Evolutionary conservation across 306 rosid genomes (phyloP), one percentile per base, ranked within the genome.

Genomic region (Quillaja saponaria): DNA sequence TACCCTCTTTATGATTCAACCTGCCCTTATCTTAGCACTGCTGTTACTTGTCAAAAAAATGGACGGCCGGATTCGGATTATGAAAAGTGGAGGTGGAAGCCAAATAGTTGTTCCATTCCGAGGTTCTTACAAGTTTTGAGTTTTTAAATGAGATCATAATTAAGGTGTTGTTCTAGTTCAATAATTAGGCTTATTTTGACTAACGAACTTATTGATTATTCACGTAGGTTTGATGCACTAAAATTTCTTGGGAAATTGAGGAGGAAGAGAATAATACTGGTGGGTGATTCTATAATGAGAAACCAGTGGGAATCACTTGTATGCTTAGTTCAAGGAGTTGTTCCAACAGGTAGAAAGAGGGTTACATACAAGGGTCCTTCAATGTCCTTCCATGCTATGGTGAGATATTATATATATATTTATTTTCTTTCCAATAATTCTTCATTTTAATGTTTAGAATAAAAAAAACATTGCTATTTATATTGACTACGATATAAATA

Each of bases 271-370:
- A 84, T 92, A 74, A 81, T 92, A 95, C 56, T 92, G 71, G 98
- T 92, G 58, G 98, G 98, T 33, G 98, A 92, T 80, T 92, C 98
- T 58, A 92, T 92, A 65, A 84, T 86, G 87, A 89, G 98, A 70
- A 92, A 92, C 68, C 98, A 92, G 58, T 92, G 98, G 98, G 98
- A 92, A 63, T 92, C 96, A 67, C 96, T 92, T 4, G 95, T 88
- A 37, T 92, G 96, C 69, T 80, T 89, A 38, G 87, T 92, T 41
- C 94, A 92, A 74, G 96, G 96, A 77, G 96, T 88, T 55, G 74
- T 92, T 49, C 94, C 98, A 34, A 82, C 85, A 14, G 84, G 70
- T 58, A 71, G 81, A 46, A 92, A 92, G 68, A 84, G 39, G 46
- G 95, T 92, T 19, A 76, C 85, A 10, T 86, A 86, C 37, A 71